These are phyloP conservation scores for Quercus bicolor DNA, from an alignment of 306 rosid genomes.

Conservation along the genomic window DNA sequence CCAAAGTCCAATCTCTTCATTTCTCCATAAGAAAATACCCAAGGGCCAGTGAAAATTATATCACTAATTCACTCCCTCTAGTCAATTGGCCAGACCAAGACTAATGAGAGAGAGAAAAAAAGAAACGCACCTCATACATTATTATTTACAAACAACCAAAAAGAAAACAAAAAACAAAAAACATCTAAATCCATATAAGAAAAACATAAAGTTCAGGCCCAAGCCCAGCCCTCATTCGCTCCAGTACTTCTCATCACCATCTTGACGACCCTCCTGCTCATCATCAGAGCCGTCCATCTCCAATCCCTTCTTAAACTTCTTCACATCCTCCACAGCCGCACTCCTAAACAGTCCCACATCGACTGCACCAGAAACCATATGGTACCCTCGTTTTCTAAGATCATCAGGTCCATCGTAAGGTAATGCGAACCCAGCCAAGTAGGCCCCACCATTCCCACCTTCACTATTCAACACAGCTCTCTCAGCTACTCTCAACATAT, in stretches of 20 bases:
- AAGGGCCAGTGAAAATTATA: too few relatives aligned
- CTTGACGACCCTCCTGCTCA: slow-evolving; percentile 35
- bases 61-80: too few relatives aligned
- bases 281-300: slow-evolving; percentile 32
- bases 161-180: too few relatives aligned
- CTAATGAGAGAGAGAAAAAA: too few relatives aligned
- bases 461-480: slow-evolving; percentile 42
- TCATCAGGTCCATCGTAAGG: slow-evolving; percentile 54
- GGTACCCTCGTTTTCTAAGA: slow-evolving; percentile 59
- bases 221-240: slow-evolving; percentile 42
- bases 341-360: slow-evolving; percentile 65
- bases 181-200: too few relatives aligned
- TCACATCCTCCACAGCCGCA: slow-evolving; percentile 63
- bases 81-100: too few relatives aligned
- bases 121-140: too few relatives aligned
- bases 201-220: too few relatives aligned
- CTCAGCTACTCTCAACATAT: slow-evolving; percentile 55
- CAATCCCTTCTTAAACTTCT: slow-evolving; percentile 40
- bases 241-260: slow-evolving; percentile 72
- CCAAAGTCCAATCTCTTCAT: too few relatives aligned
- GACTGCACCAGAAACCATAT: slow-evolving; percentile 59
- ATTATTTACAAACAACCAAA: too few relatives aligned
- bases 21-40: too few relatives aligned
- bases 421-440: slow-evolving; percentile 51
- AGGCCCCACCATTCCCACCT: slow-evolving; percentile 33